Evolutionary conservation across 2,329 filamentous ascomycete species (phyloP).

Genomic region (Penicillium hordei): DNA sequence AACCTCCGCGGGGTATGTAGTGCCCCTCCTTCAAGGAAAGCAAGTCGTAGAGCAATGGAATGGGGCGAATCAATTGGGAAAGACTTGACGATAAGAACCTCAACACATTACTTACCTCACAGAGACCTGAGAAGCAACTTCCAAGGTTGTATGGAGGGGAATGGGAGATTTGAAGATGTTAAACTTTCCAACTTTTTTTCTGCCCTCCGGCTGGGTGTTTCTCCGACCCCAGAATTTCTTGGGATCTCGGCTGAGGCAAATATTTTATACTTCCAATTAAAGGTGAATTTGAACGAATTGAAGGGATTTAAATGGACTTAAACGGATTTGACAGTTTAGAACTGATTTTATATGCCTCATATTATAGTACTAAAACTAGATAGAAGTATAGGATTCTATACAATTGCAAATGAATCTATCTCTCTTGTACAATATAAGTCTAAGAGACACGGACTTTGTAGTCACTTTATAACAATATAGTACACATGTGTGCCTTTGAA

Average conservation of each 20-base stretch:
- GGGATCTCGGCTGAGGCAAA: neutral
- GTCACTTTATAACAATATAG: no score
- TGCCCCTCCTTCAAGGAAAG: slow-evolving; percentile 11
- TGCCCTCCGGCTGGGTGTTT: slow-evolving; percentile 26
- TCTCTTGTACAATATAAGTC: neutral
- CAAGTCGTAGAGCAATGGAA: neutral
- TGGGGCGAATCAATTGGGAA: neutral
- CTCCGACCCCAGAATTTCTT: slow-evolving; percentile 20
- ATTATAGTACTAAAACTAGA: neutral
- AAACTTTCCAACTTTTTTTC: slow-evolving; percentile 25
- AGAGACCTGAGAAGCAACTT: slow-evolving; percentile 27
- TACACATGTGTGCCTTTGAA: neutral
- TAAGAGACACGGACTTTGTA: neutral
- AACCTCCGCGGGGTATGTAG: slow-evolving; percentile 25
- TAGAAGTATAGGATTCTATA: neutral
- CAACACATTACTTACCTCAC: slow-evolving; percentile 18
- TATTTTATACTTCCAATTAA: neutral
- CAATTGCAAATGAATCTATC: neutral
- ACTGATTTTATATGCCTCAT: neutral
- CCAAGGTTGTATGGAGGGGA: slow-evolving; percentile 10
- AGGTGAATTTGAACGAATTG: neutral
- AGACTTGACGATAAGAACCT: neutral
- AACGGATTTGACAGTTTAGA: neutral
- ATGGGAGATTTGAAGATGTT: slow-evolving; percentile 8
- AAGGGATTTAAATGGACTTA: neutral